Evolutionary conservation across 495 filamentous ascomycete genomes (phyloP).

Genomic region (Aspergillus nidulans): DNA sequence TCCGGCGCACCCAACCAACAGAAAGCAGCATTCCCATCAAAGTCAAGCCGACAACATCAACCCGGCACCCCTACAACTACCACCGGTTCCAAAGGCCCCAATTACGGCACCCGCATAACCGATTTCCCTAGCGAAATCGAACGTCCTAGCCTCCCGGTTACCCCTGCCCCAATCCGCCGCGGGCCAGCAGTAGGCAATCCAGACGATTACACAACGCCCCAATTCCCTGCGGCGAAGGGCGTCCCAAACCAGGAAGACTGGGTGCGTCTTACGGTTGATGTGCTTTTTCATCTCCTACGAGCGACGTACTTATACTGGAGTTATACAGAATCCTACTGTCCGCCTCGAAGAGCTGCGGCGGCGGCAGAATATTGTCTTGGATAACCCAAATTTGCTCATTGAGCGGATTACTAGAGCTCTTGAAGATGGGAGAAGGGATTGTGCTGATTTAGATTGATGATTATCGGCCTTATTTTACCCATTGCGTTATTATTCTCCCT

Average conservation of each 20-base stretch:
- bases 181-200: constrained; percentile 51
- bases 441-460: background rate
- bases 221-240: constrained; percentile 69
- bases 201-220: constrained; percentile 31
- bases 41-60: constrained; percentile 9
- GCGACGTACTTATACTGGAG: constrained; percentile 58
- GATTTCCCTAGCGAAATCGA: constrained; percentile 84
- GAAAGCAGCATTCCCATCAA: background rate
- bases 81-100: constrained; percentile 11
- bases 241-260: constrained; percentile 82
- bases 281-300: constrained; percentile 44
- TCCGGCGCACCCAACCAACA: constrained; percentile 18
- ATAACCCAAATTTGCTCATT: constrained; percentile 26
- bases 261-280: constrained; percentile 69
- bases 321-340: constrained; percentile 63
- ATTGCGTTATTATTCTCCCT: background rate
- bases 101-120: constrained; percentile 54
- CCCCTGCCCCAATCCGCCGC: constrained; percentile 70
- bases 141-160: constrained; percentile 85
- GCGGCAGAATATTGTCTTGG: constrained; percentile 56
- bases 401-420: constrained; percentile 9
- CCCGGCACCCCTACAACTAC: too few species aligned
- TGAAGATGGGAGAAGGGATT: background rate
- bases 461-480: background rate
- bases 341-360: constrained; percentile 65